Conservation (phyloP, 768 basidiomycete species). For the Chalciporus sphaerocephalus region DNA sequence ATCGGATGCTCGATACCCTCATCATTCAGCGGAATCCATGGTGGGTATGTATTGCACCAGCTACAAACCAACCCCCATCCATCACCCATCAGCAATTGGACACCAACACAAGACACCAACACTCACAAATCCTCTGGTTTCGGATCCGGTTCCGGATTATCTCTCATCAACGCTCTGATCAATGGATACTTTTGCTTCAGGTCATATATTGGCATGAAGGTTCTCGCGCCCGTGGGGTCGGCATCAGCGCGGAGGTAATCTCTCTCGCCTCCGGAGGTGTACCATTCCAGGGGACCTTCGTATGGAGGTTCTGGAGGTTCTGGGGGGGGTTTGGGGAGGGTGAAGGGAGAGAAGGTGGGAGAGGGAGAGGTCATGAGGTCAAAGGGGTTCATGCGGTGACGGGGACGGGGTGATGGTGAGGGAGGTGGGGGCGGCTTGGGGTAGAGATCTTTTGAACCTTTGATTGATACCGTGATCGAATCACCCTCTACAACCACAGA, state of each 20-base stretch:
- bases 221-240: background rate
- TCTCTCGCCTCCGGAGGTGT: background rate
- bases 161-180: constrained; percentile 8
- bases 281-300: constrained; percentile 12
- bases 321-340: too few species aligned
- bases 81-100: too few species aligned
- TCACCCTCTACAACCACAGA: too few species aligned
- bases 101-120: too few species aligned
- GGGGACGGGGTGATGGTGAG: too few species aligned
- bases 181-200: constrained; percentile 11
- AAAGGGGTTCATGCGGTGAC: too few species aligned
- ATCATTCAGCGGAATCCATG: constrained; percentile 14
- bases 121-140: constrained; percentile 11
- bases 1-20: constrained; percentile 5
- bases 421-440: too few species aligned
- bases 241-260: constrained; percentile 1
- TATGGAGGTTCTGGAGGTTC: too few species aligned
- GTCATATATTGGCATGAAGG: constrained; percentile 6
- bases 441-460: background rate
- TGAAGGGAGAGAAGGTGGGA: too few species aligned
- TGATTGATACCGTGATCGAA: constrained; percentile 8
- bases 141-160: constrained; percentile 8
- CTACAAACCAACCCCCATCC: too few species aligned
- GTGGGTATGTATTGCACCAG: constrained; percentile 9
- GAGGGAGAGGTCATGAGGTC: too few species aligned